These are phyloP conservation scores for Karstenula rhodostoma DNA, from an alignment of 2,329 filamentous ascomycete genomes.

Conservation along the genomic window DNA sequence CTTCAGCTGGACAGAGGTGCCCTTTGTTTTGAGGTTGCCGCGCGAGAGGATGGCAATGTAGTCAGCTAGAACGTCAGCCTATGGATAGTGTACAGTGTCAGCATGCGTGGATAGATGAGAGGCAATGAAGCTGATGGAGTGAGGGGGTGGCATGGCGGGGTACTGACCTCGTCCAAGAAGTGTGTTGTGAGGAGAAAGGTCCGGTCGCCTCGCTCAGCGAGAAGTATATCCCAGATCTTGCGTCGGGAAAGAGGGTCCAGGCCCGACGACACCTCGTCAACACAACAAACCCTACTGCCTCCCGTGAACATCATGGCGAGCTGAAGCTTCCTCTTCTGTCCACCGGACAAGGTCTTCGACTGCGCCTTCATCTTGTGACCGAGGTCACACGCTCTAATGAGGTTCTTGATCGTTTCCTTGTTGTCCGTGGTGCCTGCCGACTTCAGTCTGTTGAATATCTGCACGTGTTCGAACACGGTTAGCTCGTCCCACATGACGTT, in stretches of 20 bases:
- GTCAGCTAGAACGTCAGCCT: slow-evolving; percentile 84
- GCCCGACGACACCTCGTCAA: slow-evolving; percentile 90
- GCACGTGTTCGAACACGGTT: slow-evolving; percentile 84
- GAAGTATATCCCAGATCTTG: slow-evolving; percentile 93
- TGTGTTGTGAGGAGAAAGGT: slow-evolving; percentile 92
- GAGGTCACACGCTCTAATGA: slow-evolving; percentile 78
- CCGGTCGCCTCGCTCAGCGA: slow-evolving; percentile 80
- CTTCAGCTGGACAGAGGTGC: slow-evolving; percentile 87
- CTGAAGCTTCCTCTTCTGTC: slow-evolving; percentile 91
- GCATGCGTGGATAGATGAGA: not conserved
- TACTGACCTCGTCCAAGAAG: slow-evolving; percentile 77
- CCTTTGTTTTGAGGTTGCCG: slow-evolving; percentile 80
- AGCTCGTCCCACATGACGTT: slow-evolving; percentile 93
- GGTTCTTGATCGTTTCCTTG: slow-evolving; percentile 65
- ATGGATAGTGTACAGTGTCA: not conserved
- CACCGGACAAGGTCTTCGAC: slow-evolving; percentile 83
- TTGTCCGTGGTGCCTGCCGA: slow-evolving; percentile 61
- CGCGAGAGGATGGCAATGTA: slow-evolving; percentile 89
- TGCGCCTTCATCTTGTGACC: slow-evolving; percentile 74
- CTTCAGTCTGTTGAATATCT: slow-evolving; percentile 85
- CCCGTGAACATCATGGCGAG: slow-evolving; percentile 96
- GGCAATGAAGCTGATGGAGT: not conserved
- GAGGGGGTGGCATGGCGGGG: not conserved
- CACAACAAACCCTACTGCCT: slow-evolving; percentile 84
- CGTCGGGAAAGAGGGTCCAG: slow-evolving; percentile 85